Conservation (phyloP, 2,329 filamentous ascomycete species). For the Didymella glomerata region DNA sequence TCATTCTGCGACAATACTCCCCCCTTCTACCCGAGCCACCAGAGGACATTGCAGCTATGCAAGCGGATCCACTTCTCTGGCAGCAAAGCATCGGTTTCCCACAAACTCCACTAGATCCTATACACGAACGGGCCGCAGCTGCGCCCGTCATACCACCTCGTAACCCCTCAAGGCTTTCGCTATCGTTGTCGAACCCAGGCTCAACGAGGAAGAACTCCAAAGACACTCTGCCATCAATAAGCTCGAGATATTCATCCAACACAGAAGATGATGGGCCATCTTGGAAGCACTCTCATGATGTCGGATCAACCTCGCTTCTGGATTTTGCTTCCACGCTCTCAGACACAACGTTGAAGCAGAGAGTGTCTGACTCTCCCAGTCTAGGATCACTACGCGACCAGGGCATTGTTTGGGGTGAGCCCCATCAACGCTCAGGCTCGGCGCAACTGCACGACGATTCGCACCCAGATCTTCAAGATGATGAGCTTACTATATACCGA, state of each 20-base stretch:
- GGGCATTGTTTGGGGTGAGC: background rate
- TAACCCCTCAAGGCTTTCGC: constrained; percentile 31
- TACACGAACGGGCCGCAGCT: constrained; percentile 26
- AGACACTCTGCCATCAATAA: background rate
- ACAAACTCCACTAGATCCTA: constrained; percentile 29
- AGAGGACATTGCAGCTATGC: constrained; percentile 28
- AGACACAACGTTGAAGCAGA: constrained; percentile 31
- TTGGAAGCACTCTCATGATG: background rate
- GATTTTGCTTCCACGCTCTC: constrained; percentile 26
- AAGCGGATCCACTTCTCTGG: constrained; percentile 24
- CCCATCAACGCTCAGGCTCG: constrained; percentile 7
- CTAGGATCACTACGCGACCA: constrained; percentile 24
- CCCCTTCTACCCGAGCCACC: constrained; percentile 45
- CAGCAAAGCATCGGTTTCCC: constrained; percentile 17
- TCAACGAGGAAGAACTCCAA: constrained; percentile 2
- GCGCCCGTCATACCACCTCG: constrained; percentile 28
- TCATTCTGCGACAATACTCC: constrained; percentile 26
- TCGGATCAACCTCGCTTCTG: constrained; percentile 2
- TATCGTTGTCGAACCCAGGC: constrained; percentile 19
- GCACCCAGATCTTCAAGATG: background rate
- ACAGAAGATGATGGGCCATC: background rate
- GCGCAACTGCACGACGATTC: background rate
- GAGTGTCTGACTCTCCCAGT: constrained; percentile 34
- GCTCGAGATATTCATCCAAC: constrained; percentile 1
- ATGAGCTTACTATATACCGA: constrained; percentile 1